Conservation (phyloP, 176 grass and related monocot species). For the Oryza punctata region DNA sequence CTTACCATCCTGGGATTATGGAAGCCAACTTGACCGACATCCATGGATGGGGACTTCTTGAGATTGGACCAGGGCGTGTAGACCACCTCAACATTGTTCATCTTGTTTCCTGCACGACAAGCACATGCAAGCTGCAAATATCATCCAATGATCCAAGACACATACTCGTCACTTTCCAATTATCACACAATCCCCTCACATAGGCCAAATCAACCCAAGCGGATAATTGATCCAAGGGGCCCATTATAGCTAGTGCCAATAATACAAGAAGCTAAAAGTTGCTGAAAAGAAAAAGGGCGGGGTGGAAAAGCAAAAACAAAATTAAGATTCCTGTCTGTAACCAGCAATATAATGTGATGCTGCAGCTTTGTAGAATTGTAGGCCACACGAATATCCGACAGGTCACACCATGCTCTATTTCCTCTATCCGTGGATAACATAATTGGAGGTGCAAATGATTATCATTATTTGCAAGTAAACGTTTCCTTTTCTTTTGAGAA, state of each 20-base stretch:
- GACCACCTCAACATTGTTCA: slow-evolving; percentile 87
- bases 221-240: slow-evolving; percentile 36
- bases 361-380: slow-evolving; percentile 27
- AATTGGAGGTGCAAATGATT: not conserved
- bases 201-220: not conserved
- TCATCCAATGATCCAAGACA: slow-evolving; percentile 2
- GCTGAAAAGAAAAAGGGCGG: not conserved
- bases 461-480: not conserved
- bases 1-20: slow-evolving; percentile 74
- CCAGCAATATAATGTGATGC: slow-evolving; percentile 30
- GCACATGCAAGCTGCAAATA: slow-evolving; percentile 28
- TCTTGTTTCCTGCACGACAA: slow-evolving; percentile 86
- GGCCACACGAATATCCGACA: slow-evolving; percentile 18
- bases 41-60: slow-evolving; percentile 93
- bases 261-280: slow-evolving; percentile 31
- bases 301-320: not conserved
- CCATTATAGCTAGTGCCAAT: slow-evolving; percentile 37
- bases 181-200: slow-evolving; percentile 34
- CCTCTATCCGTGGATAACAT: not conserved
- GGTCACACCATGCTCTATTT: slow-evolving; percentile 34
- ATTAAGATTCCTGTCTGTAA: slow-evolving; percentile 19
- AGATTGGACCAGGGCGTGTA: slow-evolving; percentile 98
- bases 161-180: slow-evolving; percentile 15
- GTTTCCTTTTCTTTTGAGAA: not conserved
- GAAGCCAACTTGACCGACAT: slow-evolving; percentile 99